Evolutionary conservation across 371 early-diverging fungal species (phyloP).

Genomic region (Circinella umbellata): DNA sequence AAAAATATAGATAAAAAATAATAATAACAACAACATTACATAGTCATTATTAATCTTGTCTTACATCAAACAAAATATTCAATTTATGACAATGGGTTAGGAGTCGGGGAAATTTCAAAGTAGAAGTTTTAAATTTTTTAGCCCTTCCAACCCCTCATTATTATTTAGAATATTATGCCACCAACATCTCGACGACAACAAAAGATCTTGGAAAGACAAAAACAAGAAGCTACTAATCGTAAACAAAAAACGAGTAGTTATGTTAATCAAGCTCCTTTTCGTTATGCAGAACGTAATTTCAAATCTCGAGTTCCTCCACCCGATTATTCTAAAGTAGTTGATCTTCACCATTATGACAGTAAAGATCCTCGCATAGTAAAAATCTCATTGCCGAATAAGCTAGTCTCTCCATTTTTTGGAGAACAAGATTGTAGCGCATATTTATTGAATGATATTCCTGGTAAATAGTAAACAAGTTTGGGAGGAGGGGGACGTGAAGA

Average conservation of each 20-base stretch:
- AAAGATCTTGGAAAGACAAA: conserved; percentile 41
- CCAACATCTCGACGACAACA: conserved; percentile 43
- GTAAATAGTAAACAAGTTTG: not conserved
- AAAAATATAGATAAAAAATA: not conserved
- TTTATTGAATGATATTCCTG: conserved; percentile 11
- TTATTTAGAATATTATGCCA: conserved; percentile 8
- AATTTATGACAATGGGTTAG: too few species aligned
- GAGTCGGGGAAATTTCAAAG: not conserved
- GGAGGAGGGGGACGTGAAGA: too few species aligned
- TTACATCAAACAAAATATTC: too few species aligned
- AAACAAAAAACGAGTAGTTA: conserved; percentile 34
- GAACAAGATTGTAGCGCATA: not conserved
- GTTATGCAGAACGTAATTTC: conserved; percentile 75
- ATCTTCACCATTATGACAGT: conserved; percentile 44
- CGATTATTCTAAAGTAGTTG: conserved; percentile 62
- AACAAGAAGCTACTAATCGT: conserved; percentile 29
- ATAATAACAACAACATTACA: too few species aligned
- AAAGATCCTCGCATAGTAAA: conserved; percentile 19
- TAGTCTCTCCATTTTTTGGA: not conserved
- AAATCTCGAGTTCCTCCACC: conserved; percentile 62
- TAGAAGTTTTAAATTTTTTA: not conserved
- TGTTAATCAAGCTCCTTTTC: conserved; percentile 77
- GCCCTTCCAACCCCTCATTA: not conserved
- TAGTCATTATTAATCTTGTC: too few species aligned
- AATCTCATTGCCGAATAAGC: not conserved